phyloP scores from a whole-genome alignment of 768 basidiomycete species.

The Coprinopsis strossmayeri region DNA sequence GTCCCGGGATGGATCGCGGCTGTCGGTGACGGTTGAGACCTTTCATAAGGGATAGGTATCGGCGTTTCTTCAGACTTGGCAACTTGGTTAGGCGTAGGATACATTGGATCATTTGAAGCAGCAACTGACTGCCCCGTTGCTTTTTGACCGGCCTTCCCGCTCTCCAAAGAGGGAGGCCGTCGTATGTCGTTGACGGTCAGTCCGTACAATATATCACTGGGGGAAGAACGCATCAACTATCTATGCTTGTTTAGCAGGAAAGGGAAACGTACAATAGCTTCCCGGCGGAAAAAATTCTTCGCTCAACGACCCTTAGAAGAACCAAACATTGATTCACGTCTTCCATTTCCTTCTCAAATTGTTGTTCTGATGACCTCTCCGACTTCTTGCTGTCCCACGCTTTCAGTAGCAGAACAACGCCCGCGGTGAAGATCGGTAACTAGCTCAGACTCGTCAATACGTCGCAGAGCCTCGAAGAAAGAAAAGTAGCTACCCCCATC shows the following conservation, averaged over 20 bases:
- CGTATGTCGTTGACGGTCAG: conserved; percentile 61
- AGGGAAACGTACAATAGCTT: conserved; percentile 31
- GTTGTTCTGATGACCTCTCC: conserved; percentile 39
- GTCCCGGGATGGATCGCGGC: too few relatives aligned
- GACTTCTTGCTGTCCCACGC: conserved; percentile 57
- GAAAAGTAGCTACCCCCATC: conserved; percentile 23
- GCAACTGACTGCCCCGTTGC: too few relatives aligned
- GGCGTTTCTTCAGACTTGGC: too few relatives aligned
- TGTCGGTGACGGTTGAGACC: too few relatives aligned
- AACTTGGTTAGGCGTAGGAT: too few relatives aligned
- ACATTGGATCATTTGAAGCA: too few relatives aligned
- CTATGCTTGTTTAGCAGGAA: background rate
- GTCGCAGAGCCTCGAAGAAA: background rate
- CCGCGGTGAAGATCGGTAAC: conserved; percentile 37
- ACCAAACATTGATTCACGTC: conserved; percentile 62
- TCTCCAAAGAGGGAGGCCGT: too few relatives aligned
- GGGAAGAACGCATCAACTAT: background rate
- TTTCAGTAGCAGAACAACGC: conserved; percentile 56
- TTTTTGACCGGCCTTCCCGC: too few relatives aligned
- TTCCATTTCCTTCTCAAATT: conserved; percentile 42
- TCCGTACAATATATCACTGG: conserved; percentile 67
- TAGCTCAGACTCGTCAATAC: conserved; percentile 10
- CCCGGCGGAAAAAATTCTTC: conserved; percentile 31
- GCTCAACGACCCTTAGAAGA: conserved; percentile 35
- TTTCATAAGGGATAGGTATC: too few relatives aligned